These are phyloP conservation scores for Meripilus lineatus DNA, from an alignment of 1,284 basidiomycete genomes.

Conservation along the genomic window DNA sequence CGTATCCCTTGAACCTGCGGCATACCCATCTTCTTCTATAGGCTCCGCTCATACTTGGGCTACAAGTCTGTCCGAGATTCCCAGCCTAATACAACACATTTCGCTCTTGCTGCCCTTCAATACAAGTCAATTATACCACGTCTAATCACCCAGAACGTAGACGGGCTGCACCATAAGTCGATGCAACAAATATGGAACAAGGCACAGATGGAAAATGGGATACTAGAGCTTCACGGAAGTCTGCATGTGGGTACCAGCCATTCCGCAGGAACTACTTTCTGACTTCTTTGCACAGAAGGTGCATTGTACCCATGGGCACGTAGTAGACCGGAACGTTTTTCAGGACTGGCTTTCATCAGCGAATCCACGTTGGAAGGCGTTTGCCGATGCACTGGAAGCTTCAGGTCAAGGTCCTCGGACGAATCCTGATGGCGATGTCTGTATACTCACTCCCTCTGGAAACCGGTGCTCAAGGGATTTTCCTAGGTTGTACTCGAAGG, in stretches of 20 bases:
- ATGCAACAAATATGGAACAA: conserved; percentile 36
- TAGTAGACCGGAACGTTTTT: conserved; percentile 62
- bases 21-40: conserved; percentile 19
- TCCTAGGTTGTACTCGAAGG: conserved; percentile 75
- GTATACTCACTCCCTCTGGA: conserved; percentile 17
- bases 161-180: conserved; percentile 84
- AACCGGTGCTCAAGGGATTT: neutral
- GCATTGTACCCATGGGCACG: conserved; percentile 68
- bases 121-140: conserved; percentile 55
- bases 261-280: neutral
- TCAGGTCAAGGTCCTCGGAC: conserved; percentile 66
- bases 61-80: conserved; percentile 80
- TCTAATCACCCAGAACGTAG: conserved; percentile 92
- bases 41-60: conserved; percentile 82
- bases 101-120: conserved; percentile 78
- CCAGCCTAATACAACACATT: conserved; percentile 83
- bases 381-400: conserved; percentile 61
- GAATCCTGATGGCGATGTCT: conserved; percentile 90
- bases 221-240: conserved; percentile 88
- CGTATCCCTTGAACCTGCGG: neutral
- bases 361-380: conserved; percentile 80
- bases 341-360: conserved; percentile 67
- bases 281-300: conserved; percentile 47
- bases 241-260: conserved; percentile 54
- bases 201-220: conserved; percentile 36